Base-by-base conservation (phyloP, 805 yeast genomes). In the Yarrowia deformans region DNA sequence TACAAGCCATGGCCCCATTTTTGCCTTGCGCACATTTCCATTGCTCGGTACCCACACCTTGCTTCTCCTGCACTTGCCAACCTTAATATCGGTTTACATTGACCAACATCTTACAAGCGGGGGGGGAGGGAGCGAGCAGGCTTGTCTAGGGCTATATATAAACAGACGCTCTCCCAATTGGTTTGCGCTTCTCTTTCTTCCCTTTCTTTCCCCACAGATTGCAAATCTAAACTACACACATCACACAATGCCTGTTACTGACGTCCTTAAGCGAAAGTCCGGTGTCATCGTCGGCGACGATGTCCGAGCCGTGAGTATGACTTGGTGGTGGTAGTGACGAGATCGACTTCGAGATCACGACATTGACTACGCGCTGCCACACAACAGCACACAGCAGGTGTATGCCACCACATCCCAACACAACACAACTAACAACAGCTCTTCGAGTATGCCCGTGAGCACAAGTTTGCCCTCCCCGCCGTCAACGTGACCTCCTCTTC, bases 231-330 rank as follows among this genome's bases (percentile, higher is more conserved):
- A 43, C 66, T 60, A 60, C 66, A 60, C 66, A 58, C 64, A 49
- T 23, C 32, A 18, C 66, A 72, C 67, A 69, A 74, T 74, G 75
- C 73, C 73, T 70, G 67, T 63, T 70, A 71, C 72, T 58, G 93
- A 89, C 78, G 92, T 92, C 81, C 85, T 93, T 78, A 83, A 84
- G 76, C 89, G 96, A 86, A 93, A 95, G 84, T 79, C 95, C 80
- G 99, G 99, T 87, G 99, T 95, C 83, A 93, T 95, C 82, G 95
- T 91, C 84, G 99, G 99, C 80, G 98, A 94, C 78, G 99, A 95
- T 80, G 99, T 95, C 74, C 87, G 86, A 67, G 76, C 75, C 68
- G 76, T 76, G 64, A 68, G 77, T 72, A 42, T n/a, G 29, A 23
- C 29, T 23, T 23, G 2, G 29, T 23, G 2, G 29, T 23, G 29